Evolutionary conservation across 2,329 filamentous ascomycete species (phyloP).

Genomic region (Fusarium praegraminearum): DNA sequence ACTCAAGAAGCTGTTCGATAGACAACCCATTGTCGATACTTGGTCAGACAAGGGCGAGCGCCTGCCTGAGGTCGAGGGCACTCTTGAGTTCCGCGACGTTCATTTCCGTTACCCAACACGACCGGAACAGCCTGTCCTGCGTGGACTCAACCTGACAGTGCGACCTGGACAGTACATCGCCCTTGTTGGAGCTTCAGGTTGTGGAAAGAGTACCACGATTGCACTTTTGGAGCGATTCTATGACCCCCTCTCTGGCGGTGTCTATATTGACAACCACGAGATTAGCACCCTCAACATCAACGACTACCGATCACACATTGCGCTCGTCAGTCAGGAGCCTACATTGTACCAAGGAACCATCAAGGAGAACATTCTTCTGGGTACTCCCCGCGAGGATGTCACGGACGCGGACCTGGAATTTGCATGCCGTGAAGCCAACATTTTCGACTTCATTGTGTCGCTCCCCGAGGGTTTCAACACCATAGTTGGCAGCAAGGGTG

Average conservation of each 20-base stretch:
- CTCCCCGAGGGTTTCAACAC: constrained; percentile 89
- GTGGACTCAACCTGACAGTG: constrained; percentile 80
- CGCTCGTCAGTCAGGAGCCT: constrained; percentile 93
- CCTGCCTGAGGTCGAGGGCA: constrained; percentile 75
- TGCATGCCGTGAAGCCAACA: constrained; percentile 90
- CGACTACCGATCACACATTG: constrained; percentile 84
- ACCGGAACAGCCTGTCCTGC: constrained; percentile 90
- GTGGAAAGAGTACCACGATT: constrained; percentile 94
- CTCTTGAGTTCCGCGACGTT: constrained; percentile 89
- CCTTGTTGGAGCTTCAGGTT: constrained; percentile 92
- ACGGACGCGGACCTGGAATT: constrained; percentile 78
- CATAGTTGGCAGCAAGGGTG: constrained; percentile 86
- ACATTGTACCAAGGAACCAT: constrained; percentile 95
- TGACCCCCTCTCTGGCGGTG: constrained; percentile 82
- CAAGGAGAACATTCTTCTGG: constrained; percentile 88
- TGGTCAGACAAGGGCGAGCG: constrained; percentile 78
- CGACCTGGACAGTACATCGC: constrained; percentile 86
- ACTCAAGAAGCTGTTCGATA: constrained; percentile 86
- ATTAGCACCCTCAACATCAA: constrained; percentile 85
- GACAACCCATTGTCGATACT: constrained; percentile 82
- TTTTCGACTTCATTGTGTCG: constrained; percentile 90
- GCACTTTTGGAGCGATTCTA: constrained; percentile 95
- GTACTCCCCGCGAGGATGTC: constrained; percentile 74
- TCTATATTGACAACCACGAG: constrained; percentile 86
- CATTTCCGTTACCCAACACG: constrained; percentile 95